Conservation (phyloP, 805 yeast species). For the Wickerhamiella sergipiensis region DNA sequence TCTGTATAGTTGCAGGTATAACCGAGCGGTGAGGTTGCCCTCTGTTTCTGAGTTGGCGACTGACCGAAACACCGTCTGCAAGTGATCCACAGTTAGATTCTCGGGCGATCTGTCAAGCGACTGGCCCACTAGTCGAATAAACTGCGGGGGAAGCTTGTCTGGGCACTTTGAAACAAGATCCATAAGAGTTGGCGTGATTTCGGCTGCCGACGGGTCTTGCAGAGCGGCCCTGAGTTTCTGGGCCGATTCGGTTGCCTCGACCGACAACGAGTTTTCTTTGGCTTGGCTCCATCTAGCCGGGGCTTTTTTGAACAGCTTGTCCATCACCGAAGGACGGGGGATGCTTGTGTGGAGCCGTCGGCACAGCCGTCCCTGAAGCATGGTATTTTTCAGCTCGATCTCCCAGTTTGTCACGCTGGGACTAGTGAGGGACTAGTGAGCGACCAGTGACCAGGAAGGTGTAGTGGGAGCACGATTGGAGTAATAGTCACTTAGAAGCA, state of each 20-base stretch:
- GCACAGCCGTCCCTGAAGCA: background rate
- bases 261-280: background rate
- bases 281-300: background rate
- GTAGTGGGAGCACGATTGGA: too few relatives aligned
- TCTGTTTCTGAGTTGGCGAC: constrained; percentile 4
- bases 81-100: constrained; percentile 2
- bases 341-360: background rate
- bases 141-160: constrained; percentile 8
- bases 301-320: background rate
- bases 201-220: background rate
- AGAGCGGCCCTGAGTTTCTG: constrained; percentile 9
- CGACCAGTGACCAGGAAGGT: too few relatives aligned
- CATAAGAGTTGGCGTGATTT: background rate
- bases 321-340: background rate
- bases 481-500: too few relatives aligned
- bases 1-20: constrained; percentile 16
- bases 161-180: constrained; percentile 5
- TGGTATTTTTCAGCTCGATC: background rate
- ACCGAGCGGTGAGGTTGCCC: constrained; percentile 12
- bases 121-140: constrained; percentile 11
- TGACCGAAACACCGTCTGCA: constrained; percentile 12
- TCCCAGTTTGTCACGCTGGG: too few relatives aligned
- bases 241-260: constrained; percentile 9
- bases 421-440: too few relatives aligned
- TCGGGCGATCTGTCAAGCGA: constrained; percentile 6